phyloP scores from a whole-genome alignment of 2,329 filamentous ascomycete species.

The Epichloe hybrida region DNA sequence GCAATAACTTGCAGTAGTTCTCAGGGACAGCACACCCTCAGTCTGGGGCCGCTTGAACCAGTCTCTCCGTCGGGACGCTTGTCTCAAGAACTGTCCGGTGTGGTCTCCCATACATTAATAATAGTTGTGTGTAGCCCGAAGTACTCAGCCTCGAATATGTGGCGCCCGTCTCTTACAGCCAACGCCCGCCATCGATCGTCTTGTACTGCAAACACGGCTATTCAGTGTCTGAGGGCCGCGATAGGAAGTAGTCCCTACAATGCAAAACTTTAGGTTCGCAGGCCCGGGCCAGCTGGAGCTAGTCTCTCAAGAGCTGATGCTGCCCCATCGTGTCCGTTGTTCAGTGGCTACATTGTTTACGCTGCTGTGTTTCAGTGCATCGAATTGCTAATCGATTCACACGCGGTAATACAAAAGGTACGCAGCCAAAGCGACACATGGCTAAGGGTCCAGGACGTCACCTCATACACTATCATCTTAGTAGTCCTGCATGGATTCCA shows the following conservation, averaged over 20 bases:
- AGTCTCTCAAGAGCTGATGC: not conserved
- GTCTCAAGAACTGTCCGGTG: too few species aligned
- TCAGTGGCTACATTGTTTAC: not conserved
- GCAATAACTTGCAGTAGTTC: not conserved
- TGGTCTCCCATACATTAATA: too few species aligned
- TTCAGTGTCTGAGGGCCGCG: not conserved
- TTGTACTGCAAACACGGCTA: not conserved
- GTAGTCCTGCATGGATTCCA: not conserved
- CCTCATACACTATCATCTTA: not conserved
- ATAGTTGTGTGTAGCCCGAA: not conserved
- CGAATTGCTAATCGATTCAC: not conserved
- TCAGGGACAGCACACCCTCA: not conserved
- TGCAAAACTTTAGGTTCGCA: not conserved
- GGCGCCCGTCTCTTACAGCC: not conserved
- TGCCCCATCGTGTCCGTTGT: not conserved
- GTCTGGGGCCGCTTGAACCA: not conserved
- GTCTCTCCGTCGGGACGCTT: not conserved
- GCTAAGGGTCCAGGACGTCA: not conserved
- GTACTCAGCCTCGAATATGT: not conserved
- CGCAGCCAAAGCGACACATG: not conserved
- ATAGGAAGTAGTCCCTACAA: not conserved
- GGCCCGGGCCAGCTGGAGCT: too few species aligned
- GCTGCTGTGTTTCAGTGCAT: not conserved
- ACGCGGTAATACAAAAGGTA: not conserved
- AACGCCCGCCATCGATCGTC: too few species aligned